phyloP scores from a whole-genome alignment of 176 grass and related monocot genomes.

The Bromus sterilis region DNA sequence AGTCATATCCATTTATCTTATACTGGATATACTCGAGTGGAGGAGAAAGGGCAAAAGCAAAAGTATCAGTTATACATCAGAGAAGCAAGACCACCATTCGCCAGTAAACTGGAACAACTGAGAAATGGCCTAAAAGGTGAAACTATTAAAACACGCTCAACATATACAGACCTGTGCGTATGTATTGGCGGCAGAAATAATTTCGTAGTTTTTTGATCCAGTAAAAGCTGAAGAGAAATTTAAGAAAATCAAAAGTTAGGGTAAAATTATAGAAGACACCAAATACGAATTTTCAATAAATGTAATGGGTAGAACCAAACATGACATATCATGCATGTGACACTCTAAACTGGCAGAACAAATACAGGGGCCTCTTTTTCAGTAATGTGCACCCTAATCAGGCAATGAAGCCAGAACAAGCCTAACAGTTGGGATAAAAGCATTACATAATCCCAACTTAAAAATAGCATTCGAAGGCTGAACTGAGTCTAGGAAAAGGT shows the following conservation, averaged over 20 bases:
- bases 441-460: neutral
- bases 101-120: neutral
- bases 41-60: neutral
- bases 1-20: neutral
- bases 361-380: neutral
- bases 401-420: neutral
- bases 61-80: neutral
- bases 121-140: neutral
- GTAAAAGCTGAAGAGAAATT: conserved; percentile 60
- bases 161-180: conserved; percentile 78
- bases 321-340: neutral
- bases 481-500: neutral
- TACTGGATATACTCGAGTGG: neutral
- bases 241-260: neutral
- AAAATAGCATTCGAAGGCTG: neutral
- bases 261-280: neutral
- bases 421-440: neutral
- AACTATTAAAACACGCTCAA: neutral
- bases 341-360: neutral
- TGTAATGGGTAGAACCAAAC: neutral
- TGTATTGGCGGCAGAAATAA: conserved; percentile 77
- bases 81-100: neutral
- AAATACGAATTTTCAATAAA: neutral
- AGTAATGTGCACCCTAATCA: neutral
- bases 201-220: conserved; percentile 79